Evolutionary conservation across 208 protist genomes (phyloP).

Genomic region (Leishmania gerbilli): DNA sequence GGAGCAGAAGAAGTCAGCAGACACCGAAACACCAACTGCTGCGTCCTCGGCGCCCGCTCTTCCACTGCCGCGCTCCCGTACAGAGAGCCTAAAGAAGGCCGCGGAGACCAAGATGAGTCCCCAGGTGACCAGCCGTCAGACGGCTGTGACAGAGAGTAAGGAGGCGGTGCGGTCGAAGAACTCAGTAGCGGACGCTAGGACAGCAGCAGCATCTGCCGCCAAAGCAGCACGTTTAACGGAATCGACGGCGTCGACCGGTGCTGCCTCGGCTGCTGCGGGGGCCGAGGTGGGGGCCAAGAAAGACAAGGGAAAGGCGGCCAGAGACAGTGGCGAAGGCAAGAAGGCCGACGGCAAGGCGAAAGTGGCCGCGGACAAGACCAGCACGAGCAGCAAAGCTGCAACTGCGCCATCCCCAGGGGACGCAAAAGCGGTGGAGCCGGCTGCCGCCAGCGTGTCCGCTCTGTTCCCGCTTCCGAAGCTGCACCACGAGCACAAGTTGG

Average conservation of each 20-base stretch:
- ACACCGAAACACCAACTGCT: neutral
- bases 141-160: neutral
- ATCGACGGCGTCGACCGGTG: no score
- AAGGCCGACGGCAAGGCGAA: neutral
- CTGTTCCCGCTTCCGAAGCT: slow-evolving; percentile 20
- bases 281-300: neutral
- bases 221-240: neutral
- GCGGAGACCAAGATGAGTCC: neutral
- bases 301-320: neutral
- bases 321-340: neutral
- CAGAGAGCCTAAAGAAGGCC: slow-evolving; percentile 8
- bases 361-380: neutral
- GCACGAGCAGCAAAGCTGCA: neutral
- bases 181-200: neutral
- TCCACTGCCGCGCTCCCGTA: slow-evolving; percentile 19
- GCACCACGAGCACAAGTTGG: slow-evolving; percentile 22
- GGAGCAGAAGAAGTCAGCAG: neutral
- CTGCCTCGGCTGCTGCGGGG: neutral
- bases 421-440: neutral
- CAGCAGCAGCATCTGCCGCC: neutral
- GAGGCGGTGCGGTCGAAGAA: neutral
- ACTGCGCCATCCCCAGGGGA: neutral
- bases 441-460: neutral
- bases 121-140: neutral
- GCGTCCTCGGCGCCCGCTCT: neutral